These are phyloP conservation scores for Globisporangium alternatum DNA, from an alignment of 352 stramenopile species.

Conservation along the genomic window DNA sequence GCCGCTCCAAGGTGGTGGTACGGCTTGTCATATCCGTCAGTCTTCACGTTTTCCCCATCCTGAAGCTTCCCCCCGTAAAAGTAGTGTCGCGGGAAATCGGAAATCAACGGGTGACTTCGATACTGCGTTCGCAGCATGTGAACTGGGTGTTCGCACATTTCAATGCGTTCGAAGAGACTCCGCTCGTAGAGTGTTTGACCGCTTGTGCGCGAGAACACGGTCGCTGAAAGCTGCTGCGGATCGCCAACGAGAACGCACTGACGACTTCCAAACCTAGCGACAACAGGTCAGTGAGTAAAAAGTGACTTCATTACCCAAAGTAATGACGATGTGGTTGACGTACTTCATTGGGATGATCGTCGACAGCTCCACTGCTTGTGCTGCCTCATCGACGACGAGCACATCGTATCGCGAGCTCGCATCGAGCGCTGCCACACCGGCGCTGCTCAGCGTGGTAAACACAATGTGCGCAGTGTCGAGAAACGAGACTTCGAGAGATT, in stretches of 20 bases:
- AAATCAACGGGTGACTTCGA: constrained; percentile 81
- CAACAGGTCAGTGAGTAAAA: constrained; percentile 3
- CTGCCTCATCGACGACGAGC: constrained; percentile 84
- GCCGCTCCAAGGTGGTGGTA: constrained; percentile 76
- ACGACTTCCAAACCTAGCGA: constrained; percentile 74
- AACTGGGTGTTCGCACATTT: constrained; percentile 84
- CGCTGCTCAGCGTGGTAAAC: constrained; percentile 91
- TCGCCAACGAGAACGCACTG: constrained; percentile 93
- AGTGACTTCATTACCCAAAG: background rate
- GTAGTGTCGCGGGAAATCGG: constrained; percentile 78
- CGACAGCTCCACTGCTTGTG: constrained; percentile 83
- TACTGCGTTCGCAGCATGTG: constrained; percentile 90
- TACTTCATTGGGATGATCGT: constrained; percentile 91
- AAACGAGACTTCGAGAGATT: constrained; percentile 84
- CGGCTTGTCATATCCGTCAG: constrained; percentile 55
- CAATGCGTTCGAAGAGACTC: constrained; percentile 91
- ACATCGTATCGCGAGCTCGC: constrained; percentile 77
- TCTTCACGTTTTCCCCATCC: constrained; percentile 79
- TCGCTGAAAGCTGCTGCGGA: constrained; percentile 92
- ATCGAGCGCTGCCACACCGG: constrained; percentile 78
- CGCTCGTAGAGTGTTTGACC: constrained; percentile 86
- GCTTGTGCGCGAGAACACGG: constrained; percentile 88
- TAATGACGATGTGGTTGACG: constrained; percentile 13
- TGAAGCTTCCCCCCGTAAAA: constrained; percentile 86
- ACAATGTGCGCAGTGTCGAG: constrained; percentile 91